These are phyloP conservation scores for Diaporthe vaccinii DNA, from an alignment of 2,329 filamentous ascomycete genomes.

Conservation along the genomic window DNA sequence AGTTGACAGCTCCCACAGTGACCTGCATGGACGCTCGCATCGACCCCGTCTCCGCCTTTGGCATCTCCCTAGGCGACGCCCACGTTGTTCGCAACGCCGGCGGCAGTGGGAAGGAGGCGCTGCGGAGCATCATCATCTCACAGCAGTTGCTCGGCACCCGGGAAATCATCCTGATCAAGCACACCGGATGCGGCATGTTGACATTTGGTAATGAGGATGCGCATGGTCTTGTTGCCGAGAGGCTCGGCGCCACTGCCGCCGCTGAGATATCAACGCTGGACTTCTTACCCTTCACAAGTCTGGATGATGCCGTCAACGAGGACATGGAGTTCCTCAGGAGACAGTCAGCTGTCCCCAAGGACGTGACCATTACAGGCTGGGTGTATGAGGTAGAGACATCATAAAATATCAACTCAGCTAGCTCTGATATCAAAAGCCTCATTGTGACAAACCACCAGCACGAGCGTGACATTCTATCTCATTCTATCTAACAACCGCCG, in stretches of 20 bases:
- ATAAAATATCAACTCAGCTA: background rate
- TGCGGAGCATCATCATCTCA: constrained; percentile 83
- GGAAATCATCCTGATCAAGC: constrained; percentile 82
- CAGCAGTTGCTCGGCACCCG: constrained; percentile 83
- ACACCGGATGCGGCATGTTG: constrained; percentile 83
- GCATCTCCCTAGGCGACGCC: constrained; percentile 80
- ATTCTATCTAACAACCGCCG: background rate
- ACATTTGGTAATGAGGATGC: constrained; percentile 74
- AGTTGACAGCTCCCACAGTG: constrained; percentile 55
- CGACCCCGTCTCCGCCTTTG: constrained; percentile 77
- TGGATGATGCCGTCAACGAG: constrained; percentile 74
- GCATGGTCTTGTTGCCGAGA: constrained; percentile 67
- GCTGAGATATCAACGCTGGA: constrained; percentile 59
- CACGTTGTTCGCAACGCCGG: constrained; percentile 85
- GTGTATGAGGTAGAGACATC: constrained; percentile 81
- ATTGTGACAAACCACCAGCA: no score
- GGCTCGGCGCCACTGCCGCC: constrained; percentile 66
- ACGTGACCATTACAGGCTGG: constrained; percentile 77
- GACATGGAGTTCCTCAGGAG: constrained; percentile 75
- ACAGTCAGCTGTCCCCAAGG: constrained; percentile 70
- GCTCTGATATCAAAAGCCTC: background rate
- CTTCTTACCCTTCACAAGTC: constrained; percentile 75
- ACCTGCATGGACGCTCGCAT: constrained; percentile 88
- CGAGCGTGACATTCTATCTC: background rate
- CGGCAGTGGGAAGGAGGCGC: constrained; percentile 74